phyloP scores from a whole-genome alignment of 495 filamentous ascomycete species.

The Penicillium canescens region DNA sequence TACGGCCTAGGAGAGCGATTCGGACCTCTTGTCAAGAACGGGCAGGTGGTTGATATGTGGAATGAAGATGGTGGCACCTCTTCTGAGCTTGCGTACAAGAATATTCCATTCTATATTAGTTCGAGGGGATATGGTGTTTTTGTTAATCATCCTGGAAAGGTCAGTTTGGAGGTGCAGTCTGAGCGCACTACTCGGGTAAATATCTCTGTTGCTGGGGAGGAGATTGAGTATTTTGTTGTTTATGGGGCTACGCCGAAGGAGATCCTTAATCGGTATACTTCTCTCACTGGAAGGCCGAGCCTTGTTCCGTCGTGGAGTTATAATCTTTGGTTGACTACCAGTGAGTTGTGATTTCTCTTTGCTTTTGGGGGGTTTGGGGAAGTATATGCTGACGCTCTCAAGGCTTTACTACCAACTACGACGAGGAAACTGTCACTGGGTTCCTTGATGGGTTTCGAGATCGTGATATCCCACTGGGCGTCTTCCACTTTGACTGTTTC shows the following conservation, averaged over 20 bases:
- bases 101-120: slow-evolving; percentile 69
- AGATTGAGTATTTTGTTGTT: slow-evolving; percentile 62
- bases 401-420: slow-evolving; percentile 69
- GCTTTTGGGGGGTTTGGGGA: neutral
- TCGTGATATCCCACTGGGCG: slow-evolving; percentile 63
- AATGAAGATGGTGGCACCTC: slow-evolving; percentile 73
- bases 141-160: slow-evolving; percentile 58
- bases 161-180: slow-evolving; percentile 66
- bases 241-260: slow-evolving; percentile 69
- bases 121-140: slow-evolving; percentile 72
- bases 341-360: slow-evolving; percentile 15
- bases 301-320: slow-evolving; percentile 68
- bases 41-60: slow-evolving; percentile 67
- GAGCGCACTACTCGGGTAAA: slow-evolving; percentile 66
- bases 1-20: slow-evolving; percentile 73
- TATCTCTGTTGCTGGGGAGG: slow-evolving; percentile 61
- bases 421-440: slow-evolving; percentile 63
- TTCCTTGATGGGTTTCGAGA: slow-evolving; percentile 69
- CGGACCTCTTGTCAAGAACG: slow-evolving; percentile 68
- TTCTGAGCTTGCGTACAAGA: slow-evolving; percentile 72
- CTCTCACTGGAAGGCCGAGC: slow-evolving; percentile 59
- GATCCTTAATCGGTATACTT: slow-evolving; percentile 61
- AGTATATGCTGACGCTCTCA: neutral
- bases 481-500: slow-evolving; percentile 74
- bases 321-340: slow-evolving; percentile 70